phyloP scores from a whole-genome alignment of 306 rosid species.

The Gillenia trifoliata region DNA sequence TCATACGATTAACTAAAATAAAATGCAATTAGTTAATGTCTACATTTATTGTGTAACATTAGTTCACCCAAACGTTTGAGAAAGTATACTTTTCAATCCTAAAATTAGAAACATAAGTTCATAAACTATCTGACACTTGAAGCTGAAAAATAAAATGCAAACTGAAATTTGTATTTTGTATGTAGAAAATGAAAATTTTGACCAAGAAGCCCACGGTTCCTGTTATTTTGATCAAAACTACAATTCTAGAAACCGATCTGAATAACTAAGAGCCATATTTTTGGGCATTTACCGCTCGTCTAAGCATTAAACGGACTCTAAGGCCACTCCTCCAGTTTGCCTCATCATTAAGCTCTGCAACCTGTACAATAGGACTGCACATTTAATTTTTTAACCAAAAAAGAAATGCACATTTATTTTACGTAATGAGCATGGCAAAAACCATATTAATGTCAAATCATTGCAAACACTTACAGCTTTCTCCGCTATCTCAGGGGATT shows the following conservation, averaged over 20 bases:
- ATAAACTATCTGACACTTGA: neutral
- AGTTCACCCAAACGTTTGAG: neutral
- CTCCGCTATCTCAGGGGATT: constrained; percentile 89
- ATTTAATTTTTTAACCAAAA: neutral
- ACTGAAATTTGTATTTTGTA: neutral
- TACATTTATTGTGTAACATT: neutral
- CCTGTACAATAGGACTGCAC: constrained; percentile 44
- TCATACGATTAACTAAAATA: neutral
- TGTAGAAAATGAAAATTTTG: neutral
- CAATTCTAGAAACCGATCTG: neutral
- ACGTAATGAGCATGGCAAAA: neutral
- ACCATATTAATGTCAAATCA: constrained; percentile 13
- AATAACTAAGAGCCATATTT: neutral
- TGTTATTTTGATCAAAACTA: neutral
- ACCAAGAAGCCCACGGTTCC: neutral
- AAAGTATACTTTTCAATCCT: neutral
- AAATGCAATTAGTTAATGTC: neutral
- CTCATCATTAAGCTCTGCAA: constrained; percentile 80
- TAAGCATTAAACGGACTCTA: constrained; percentile 77
- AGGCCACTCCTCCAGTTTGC: constrained; percentile 94
- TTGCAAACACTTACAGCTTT: constrained; percentile 72
- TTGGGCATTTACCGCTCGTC: constrained; percentile 46
- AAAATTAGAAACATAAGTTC: neutral
- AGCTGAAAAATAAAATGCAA: neutral
- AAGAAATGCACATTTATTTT: neutral